Evolutionary conservation across 2,329 filamentous ascomycete species (phyloP).

Genomic region (Beauveria rudraprayagi): DNA sequence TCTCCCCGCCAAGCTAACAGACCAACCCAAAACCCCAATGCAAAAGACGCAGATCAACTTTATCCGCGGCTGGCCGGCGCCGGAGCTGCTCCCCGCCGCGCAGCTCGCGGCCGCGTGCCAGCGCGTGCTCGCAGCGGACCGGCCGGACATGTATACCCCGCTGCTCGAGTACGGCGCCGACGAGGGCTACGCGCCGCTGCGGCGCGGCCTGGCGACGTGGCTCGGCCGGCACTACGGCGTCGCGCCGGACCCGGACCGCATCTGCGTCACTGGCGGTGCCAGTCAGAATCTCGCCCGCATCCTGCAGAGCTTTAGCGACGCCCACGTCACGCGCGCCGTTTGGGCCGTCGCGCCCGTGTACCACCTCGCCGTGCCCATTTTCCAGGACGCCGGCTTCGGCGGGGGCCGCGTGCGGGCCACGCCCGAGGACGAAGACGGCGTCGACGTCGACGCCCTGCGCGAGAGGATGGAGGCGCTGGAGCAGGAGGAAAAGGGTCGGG

Average conservation of each 20-base stretch:
- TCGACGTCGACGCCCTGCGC: conserved; percentile 53
- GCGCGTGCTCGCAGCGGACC: conserved; percentile 49
- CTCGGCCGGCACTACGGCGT: conserved; percentile 53
- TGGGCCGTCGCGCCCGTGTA: conserved; percentile 82
- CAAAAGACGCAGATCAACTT: conserved; percentile 46
- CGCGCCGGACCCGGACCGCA: conserved; percentile 43
- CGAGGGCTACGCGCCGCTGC: conserved; percentile 61
- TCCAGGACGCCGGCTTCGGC: conserved; percentile 70
- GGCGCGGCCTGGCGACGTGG: conserved; percentile 63
- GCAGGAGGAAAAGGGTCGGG: conserved; percentile 15
- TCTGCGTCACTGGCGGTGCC: conserved; percentile 79
- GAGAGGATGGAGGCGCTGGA: conserved; percentile 23
- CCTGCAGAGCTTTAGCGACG: conserved; percentile 73
- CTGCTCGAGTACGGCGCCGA: conserved; percentile 77
- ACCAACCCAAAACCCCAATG: background rate
- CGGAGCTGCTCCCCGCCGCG: conserved; percentile 54
- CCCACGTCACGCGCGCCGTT: conserved; percentile 61
- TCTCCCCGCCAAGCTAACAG: background rate
- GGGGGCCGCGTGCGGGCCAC: conserved; percentile 55
- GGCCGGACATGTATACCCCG: conserved; percentile 45
- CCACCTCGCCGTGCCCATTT: conserved; percentile 76
- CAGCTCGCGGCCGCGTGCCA: conserved; percentile 54
- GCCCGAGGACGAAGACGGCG: conserved; percentile 68
- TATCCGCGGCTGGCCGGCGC: conserved; percentile 59
- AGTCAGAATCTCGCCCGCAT: conserved; percentile 74